Base-by-base conservation (phyloP, 371 early-diverging fungal species). In the Mucor circinelloides region DNA sequence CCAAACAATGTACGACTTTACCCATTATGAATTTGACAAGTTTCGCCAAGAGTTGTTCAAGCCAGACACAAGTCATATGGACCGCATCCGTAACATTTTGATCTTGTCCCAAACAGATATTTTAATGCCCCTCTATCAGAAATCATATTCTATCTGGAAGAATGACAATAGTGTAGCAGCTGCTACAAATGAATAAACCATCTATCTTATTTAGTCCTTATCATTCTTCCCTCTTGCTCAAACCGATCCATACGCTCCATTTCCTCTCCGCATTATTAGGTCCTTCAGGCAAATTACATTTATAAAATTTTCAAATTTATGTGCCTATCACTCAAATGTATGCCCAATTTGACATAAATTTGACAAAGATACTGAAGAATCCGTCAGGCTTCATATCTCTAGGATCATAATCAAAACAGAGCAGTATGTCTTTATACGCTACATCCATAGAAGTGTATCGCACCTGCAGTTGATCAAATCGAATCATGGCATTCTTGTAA, bases 341-440 rank as follows among this genome's bases (percentile, higher is more conserved):
- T 36, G 36, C 36, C 67, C 90, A 90, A 67, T 89, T 87, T 3
- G 89, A 80, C 7, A 85, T 83, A 54, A 93, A 93, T 1, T 90
- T 91, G 70, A 89, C 90, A 83, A 92, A 93, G 28, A 93, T 86
- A 9, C 88, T 87, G 83, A 94, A 93, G 83, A 93, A 95, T 68
- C 93, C 95, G 62, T 96, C 95, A 0, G 93, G 93, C 58, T 91
- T 90, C 77, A 87, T 91, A 30, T 81, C 74, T n/a, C 68, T 73
- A 30, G 93, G 81, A 58, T 95, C 92, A 71, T 96, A 95, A 36
- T 95, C 95, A 71, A 83, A 94, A 52, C 87, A 88, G 19, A 77
- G 69, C 36, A 93, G 87, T 5, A 88, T 83, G 63, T 90, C 87
- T 61, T 84, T 82, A 58, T 90, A 91, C 3, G 85, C 69, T 1